These are phyloP conservation scores for Helicosporidium sp. DNA, from an alignment of 139 green algal species.

Conservation along the genomic window DNA sequence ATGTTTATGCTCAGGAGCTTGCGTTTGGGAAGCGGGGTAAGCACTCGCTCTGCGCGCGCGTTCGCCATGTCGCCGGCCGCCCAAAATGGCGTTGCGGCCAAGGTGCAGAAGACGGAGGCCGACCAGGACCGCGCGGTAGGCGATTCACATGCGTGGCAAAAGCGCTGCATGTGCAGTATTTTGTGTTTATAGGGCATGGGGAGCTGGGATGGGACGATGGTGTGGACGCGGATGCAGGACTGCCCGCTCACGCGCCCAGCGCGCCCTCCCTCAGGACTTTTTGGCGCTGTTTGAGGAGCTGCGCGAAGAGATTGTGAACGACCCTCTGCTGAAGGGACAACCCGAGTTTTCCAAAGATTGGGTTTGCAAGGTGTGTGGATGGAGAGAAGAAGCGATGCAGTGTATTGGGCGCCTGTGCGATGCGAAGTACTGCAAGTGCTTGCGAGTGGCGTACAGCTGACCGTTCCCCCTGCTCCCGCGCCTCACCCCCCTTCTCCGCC, in stretches of 20 bases:
- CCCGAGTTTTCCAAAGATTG: slow-evolving; percentile 37
- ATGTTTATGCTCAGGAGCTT: too few relatives aligned
- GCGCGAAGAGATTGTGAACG: slow-evolving; percentile 45
- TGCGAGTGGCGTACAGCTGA: neutral
- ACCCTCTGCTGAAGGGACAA: slow-evolving; percentile 30
- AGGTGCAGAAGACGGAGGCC: slow-evolving; percentile 12
- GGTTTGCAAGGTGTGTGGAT: slow-evolving; percentile 39
- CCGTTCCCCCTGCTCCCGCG: neutral
- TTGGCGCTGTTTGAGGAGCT: slow-evolving; percentile 44
- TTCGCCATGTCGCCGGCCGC: neutral
- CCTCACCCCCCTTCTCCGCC: neutral
- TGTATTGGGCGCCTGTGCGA: too few relatives aligned
- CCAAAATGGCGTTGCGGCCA: slow-evolving; percentile 6
- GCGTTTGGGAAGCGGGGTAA: too few relatives aligned
- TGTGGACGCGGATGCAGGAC: too few relatives aligned
- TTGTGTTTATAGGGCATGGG: too few relatives aligned
- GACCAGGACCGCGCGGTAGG: slow-evolving; percentile 18
- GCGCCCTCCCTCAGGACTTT: slow-evolving; percentile 30
- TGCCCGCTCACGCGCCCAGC: neutral
- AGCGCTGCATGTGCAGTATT: too few relatives aligned
- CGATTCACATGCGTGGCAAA: neutral
- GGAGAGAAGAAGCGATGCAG: neutral
- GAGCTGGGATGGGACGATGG: too few relatives aligned
- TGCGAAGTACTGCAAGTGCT: too few relatives aligned
- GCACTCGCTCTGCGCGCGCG: neutral